Evolutionary conservation across 129 eudicot species (phyloP).

Genomic region (Saposhnikovia divaricata): DNA sequence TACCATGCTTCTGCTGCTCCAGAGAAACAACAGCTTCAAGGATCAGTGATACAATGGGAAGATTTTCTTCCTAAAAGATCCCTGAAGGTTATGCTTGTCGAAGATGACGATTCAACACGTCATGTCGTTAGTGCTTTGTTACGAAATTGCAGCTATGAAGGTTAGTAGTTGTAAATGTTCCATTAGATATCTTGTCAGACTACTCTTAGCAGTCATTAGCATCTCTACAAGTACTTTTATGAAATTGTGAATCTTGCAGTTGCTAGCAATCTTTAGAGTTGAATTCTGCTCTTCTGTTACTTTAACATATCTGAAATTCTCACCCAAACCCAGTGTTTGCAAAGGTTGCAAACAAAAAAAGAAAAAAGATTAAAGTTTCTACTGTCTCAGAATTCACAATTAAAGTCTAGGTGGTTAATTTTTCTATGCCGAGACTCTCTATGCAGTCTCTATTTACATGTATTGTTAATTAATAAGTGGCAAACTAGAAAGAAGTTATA

Average conservation of each 20-base stretch:
- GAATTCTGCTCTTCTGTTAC: not conserved
- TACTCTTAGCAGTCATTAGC: not conserved
- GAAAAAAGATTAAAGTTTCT: not conserved
- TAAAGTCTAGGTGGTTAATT: not conserved
- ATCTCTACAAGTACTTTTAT: not conserved
- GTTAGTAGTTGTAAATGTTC: slow-evolving; percentile 6
- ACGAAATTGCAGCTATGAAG: slow-evolving; percentile 25
- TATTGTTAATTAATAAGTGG: too few species aligned
- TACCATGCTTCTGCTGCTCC: not conserved
- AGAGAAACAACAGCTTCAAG: slow-evolving; percentile 10
- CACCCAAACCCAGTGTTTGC: not conserved
- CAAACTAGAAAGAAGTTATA: not conserved
- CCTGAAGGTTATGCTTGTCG: slow-evolving; percentile 18
- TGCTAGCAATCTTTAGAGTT: not conserved
- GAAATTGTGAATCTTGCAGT: not conserved
- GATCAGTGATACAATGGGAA: slow-evolving; percentile 13
- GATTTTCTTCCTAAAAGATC: slow-evolving; percentile 11
- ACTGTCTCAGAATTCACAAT: not conserved
- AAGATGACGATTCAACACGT: slow-evolving; percentile 22
- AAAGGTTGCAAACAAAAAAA: not conserved
- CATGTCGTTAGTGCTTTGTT: slow-evolving; percentile 21
- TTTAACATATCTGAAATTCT: too few species aligned
- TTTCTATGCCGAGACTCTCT: not conserved
- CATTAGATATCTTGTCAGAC: not conserved
- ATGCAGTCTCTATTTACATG: not conserved